These are phyloP conservation scores for Ceratobasidium sp. DNA, from an alignment of 1,284 basidiomycete genomes.

Conservation along the genomic window DNA sequence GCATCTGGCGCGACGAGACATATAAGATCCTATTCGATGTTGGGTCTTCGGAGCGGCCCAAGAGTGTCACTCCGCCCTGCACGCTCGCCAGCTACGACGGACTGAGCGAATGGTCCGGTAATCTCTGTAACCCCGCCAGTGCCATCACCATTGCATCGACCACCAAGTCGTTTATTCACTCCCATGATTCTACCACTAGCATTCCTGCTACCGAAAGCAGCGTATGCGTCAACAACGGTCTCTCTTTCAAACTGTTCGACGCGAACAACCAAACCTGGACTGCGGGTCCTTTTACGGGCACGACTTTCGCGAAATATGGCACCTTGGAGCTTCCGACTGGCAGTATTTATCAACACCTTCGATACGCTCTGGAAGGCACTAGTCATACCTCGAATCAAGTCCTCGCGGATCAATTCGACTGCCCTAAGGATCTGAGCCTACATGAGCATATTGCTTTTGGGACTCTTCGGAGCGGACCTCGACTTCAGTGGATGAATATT, in stretches of 20 bases:
- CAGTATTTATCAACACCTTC: conserved; percentile 58
- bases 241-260: conserved; percentile 53
- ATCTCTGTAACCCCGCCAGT: background rate
- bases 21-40: conserved; percentile 54
- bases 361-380: conserved; percentile 58
- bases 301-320: conserved; percentile 53
- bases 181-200: conserved; percentile 57
- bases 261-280: conserved; percentile 43
- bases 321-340: conserved; percentile 54
- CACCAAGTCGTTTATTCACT: conserved; percentile 59
- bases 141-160: conserved; percentile 59
- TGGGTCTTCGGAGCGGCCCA: background rate
- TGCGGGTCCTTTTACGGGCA: conserved; percentile 41
- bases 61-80: background rate
- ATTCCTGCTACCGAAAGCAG: conserved; percentile 54
- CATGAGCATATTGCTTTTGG: conserved; percentile 65
- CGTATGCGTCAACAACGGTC: conserved; percentile 58
- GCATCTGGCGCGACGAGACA: conserved; percentile 63
- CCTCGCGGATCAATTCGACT: conserved; percentile 61
- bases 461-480: conserved; percentile 60
- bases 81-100: background rate
- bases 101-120: background rate
- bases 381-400: conserved; percentile 62
- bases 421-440: conserved; percentile 57
- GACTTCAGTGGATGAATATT: conserved; percentile 67